Percentiles rank a stretch among this genome's conserved stretches.
Evolutionary conservation across 2,329 filamentous ascomycete species (phyloP).

Genomic region (Chrysoporthe cubensis): DNA sequence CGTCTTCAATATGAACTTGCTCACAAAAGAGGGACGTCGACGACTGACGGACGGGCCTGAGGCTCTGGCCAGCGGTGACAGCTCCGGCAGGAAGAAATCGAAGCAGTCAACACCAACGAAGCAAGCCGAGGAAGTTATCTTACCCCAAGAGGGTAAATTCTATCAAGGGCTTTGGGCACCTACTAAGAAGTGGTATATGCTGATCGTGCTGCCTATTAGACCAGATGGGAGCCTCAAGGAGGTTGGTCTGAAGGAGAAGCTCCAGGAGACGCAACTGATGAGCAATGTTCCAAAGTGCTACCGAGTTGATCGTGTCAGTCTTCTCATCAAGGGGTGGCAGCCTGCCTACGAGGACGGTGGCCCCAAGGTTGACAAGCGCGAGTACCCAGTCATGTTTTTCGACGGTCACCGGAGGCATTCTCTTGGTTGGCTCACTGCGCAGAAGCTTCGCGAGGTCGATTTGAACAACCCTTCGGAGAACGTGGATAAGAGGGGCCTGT

Average conservation of each 20-base stretch:
- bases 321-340: constrained; percentile 43
- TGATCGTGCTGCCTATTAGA: constrained; percentile 42
- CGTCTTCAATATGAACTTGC: constrained; percentile 26
- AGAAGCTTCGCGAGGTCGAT: constrained; percentile 24
- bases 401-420: constrained; percentile 34
- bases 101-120: constrained; percentile 9
- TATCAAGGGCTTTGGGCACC: constrained; percentile 40
- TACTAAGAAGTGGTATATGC: constrained; percentile 38
- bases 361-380: constrained; percentile 37
- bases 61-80: constrained; percentile 4
- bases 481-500: constrained; percentile 20
- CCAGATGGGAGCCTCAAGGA: constrained; percentile 23
- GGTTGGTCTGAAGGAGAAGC: constrained; percentile 28
- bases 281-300: constrained; percentile 41
- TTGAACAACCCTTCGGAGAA: constrained; percentile 19
- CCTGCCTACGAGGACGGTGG: constrained; percentile 43
- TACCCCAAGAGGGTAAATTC: constrained; percentile 39
- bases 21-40: constrained; percentile 25
- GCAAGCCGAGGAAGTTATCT: constrained; percentile 28
- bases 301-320: constrained; percentile 33
- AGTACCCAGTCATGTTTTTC: constrained; percentile 47
- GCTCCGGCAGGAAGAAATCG: background rate
- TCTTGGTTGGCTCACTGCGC: constrained; percentile 22
- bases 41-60: constrained; percentile 25
- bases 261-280: constrained; percentile 39